Evolutionary conservation across 495 filamentous ascomycete genomes (phyloP), one percentile per base, ranked within the genome.

Genomic region (Hypoxylon rickii): DNA sequence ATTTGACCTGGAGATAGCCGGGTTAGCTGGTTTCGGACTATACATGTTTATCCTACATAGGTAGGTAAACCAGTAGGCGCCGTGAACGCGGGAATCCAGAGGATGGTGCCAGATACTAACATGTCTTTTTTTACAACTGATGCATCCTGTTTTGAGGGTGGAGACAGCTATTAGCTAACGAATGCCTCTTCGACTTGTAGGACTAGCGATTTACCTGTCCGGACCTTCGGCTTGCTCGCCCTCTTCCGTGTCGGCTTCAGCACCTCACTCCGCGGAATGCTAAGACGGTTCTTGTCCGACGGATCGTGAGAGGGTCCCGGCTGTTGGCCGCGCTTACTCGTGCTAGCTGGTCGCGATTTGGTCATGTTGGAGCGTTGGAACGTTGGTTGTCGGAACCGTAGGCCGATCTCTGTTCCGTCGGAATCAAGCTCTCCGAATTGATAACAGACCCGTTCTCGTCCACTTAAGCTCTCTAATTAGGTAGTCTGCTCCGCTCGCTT

Each of bases 191-290:
- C 40, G 36, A 10, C 32, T 41, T 15, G 32, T 3, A 20, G 26
- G 17, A 16, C 17, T 33, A 44, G 32, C 26, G 15, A 12, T 19
- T 48, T 55, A 58, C 63, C 63, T 51, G 64, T 67, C 29, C 64
- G 51, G 42, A 67, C 64, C 37, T 67, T 67, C 43, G 64, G 55
- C 41, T 61, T 67, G 55, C 64, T 64, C 7, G 60, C 60, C 29
- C 64, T 63, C 48, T 63, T 67, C 26, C 58, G 50, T 13, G 60
- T 42, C 22, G 49, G 60, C 12, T 44, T 51, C 34, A 24, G 51
- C 20, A 47, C 49, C 53, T 37, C 40, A 21, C 40, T 33, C 20
- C 26, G 44, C 39, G 34, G 54, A 18, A 31, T 53, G 41, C 40
- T 58, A n/a, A 20, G 11, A 42, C 31, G 21, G 32, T 53, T 42